A percentile compares a stretch with the other conserved stretches of the same genome.
phyloP scores from a whole-genome alignment of 2,329 filamentous ascomycete species.

The Aureobasidium sp. region DNA sequence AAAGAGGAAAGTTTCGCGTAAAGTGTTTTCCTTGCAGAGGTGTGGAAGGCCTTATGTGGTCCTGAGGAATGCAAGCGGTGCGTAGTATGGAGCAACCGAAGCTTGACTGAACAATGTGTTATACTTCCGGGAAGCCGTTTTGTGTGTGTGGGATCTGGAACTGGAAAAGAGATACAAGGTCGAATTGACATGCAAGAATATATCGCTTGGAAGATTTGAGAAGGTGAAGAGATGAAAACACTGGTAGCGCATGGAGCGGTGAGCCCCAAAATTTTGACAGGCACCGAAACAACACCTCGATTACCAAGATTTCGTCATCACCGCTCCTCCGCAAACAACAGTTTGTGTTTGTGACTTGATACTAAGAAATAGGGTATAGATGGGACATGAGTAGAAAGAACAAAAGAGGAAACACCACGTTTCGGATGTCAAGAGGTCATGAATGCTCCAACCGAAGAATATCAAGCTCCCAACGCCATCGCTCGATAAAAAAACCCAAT shows the following conservation, averaged over 20 bases:
- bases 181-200: not conserved
- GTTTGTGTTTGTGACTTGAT: not conserved
- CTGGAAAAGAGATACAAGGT: not conserved
- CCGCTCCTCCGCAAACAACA: not conserved
- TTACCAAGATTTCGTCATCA: not conserved
- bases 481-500: not conserved
- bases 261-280: not conserved
- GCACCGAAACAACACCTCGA: not conserved
- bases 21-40: not conserved
- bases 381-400: not conserved
- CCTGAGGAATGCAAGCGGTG: not conserved
- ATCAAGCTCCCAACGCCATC: not conserved
- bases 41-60: constrained; percentile 1
- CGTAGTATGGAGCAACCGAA: constrained; percentile 10
- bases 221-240: not conserved
- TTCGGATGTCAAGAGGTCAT: not conserved
- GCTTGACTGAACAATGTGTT: not conserved
- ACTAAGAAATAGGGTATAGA: not conserved
- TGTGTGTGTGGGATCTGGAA: not conserved
- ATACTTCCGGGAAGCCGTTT: not conserved
- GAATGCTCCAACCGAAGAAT: not conserved
- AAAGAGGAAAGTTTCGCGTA: not conserved
- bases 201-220: not conserved
- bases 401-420: not conserved
- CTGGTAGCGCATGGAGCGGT: not conserved